Evolutionary conservation across 208 protist genomes (phyloP).

Genomic region (Leishmania mexicana): DNA sequence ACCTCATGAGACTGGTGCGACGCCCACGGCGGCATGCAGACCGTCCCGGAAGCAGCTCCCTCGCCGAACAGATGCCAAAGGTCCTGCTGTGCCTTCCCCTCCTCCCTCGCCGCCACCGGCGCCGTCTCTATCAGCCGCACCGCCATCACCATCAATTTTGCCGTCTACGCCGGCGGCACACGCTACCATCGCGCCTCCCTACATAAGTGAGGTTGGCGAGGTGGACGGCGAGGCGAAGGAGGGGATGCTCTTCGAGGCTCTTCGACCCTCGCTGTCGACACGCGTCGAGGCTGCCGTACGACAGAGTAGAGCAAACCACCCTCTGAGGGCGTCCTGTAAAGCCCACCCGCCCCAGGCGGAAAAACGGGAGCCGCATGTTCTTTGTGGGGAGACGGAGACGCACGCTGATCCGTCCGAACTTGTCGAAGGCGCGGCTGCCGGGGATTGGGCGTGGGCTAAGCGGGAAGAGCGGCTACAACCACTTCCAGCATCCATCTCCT

Average conservation of each 20-base stretch:
- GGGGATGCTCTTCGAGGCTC: slow-evolving; percentile 9
- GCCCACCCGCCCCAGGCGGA: not conserved
- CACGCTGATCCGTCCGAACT: not conserved
- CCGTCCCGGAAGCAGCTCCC: not conserved
- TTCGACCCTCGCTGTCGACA: slow-evolving; percentile 33
- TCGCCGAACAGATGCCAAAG: not conserved
- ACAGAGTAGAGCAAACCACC: slow-evolving; percentile 14
- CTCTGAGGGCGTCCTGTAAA: slow-evolving; percentile 2
- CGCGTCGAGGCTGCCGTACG: slow-evolving; percentile 36
- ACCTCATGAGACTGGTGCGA: not conserved
- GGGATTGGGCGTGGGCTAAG: slow-evolving; percentile 19
- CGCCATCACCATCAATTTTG: slow-evolving; percentile 1
- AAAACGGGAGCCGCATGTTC: not conserved
- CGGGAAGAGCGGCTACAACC: slow-evolving; percentile 25
- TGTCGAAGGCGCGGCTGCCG: not conserved
- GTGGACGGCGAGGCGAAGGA: not conserved
- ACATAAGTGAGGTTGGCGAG: not conserved
- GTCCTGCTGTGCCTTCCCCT: not conserved
- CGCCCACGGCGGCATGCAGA: not conserved
- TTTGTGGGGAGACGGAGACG: not conserved
- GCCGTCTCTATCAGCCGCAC: slow-evolving; percentile 8
- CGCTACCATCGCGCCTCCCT: slow-evolving; percentile 26
- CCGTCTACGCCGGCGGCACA: not conserved
- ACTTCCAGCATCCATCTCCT: slow-evolving; percentile 32
- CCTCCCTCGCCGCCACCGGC: slow-evolving; percentile 2